Percentiles rank a stretch among this genome's conserved stretches.
Conservation (phyloP, 768 basidiomycete species). For the Porphyrellus cyaneotinctus region DNA sequence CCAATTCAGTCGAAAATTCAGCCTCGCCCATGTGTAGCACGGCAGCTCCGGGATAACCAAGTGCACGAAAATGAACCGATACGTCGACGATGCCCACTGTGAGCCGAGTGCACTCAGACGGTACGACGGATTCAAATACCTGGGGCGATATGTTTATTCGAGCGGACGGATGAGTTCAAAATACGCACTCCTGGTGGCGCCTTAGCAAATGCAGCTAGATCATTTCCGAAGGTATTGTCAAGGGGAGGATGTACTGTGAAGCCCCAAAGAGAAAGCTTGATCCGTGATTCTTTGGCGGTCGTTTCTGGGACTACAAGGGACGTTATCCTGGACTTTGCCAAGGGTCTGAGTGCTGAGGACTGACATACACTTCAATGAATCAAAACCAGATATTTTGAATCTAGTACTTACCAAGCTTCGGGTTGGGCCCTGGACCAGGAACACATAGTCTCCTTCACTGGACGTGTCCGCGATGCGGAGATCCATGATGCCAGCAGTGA, state of each 20-base stretch:
- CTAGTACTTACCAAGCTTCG: slow-evolving; percentile 51
- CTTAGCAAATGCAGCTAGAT: slow-evolving; percentile 63
- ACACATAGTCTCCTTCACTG: slow-evolving; percentile 28
- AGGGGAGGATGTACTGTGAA: slow-evolving; percentile 61
- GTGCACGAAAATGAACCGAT: slow-evolving; percentile 58
- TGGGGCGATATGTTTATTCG: slow-evolving; percentile 19
- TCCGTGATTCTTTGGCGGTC: slow-evolving; percentile 70
- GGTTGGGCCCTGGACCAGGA: slow-evolving; percentile 55
- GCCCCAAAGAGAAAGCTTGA: slow-evolving; percentile 60
- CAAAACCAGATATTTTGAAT: not conserved
- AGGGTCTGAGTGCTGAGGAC: slow-evolving; percentile 44
- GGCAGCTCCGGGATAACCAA: slow-evolving; percentile 59
- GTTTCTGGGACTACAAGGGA: slow-evolving; percentile 60
- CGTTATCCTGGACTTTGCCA: slow-evolving; percentile 62
- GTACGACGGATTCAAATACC: slow-evolving; percentile 93
- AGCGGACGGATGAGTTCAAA: not conserved
- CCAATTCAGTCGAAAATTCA: slow-evolving; percentile 68
- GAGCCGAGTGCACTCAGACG: slow-evolving; percentile 78
- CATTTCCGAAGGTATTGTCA: slow-evolving; percentile 58
- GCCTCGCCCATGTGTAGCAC: slow-evolving; percentile 61
- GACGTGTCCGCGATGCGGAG: slow-evolving; percentile 50
- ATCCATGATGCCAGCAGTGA: slow-evolving; percentile 63
- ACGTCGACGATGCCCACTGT: slow-evolving; percentile 62
- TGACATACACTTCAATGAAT: slow-evolving; percentile 21
- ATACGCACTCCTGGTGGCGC: slow-evolving; percentile 82